Evolutionary conservation across 2,329 filamentous ascomycete species (phyloP).

Genomic region (Chaetothyriales sp.): DNA sequence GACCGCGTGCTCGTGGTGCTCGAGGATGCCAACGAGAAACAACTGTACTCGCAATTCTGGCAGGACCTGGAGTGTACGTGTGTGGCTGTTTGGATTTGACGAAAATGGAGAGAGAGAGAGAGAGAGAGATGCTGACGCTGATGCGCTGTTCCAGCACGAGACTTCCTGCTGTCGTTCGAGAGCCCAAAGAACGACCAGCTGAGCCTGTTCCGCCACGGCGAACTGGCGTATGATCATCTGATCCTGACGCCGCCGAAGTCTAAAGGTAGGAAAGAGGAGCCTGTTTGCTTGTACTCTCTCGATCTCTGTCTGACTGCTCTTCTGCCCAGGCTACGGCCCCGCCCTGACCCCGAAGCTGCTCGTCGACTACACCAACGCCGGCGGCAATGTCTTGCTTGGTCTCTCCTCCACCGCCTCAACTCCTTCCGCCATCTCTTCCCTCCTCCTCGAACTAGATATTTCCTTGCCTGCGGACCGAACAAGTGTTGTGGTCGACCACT

Average conservation of each 20-base stretch:
- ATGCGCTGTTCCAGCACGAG: conserved; percentile 46
- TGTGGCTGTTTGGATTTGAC: background rate
- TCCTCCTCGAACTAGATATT: conserved; percentile 81
- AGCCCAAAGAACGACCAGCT: conserved; percentile 68
- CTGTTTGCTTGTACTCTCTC: conserved; percentile 18
- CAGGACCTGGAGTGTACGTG: conserved; percentile 31
- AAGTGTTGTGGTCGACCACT: conserved; percentile 81
- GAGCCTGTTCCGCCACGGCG: conserved; percentile 69
- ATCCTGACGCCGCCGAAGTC: conserved; percentile 76
- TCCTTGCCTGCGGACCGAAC: conserved; percentile 72
- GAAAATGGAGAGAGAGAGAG: background rate
- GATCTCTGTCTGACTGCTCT: conserved; percentile 4
- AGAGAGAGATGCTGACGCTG: background rate
- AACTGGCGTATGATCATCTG: conserved; percentile 80
- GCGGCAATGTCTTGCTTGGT: conserved; percentile 80
- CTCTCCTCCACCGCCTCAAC: conserved; percentile 58
- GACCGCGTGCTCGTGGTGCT: conserved; percentile 70
- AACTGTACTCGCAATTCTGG: conserved; percentile 64
- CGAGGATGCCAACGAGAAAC: conserved; percentile 68
- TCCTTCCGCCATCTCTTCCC: conserved; percentile 56
- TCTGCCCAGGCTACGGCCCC: conserved; percentile 58
- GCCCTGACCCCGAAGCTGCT: conserved; percentile 72
- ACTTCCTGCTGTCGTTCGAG: conserved; percentile 65
- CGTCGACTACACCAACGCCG: conserved; percentile 76
- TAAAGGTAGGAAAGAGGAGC: conserved; percentile 49